Base-by-base conservation (phyloP, 768 basidiomycete genomes). In the Russula emetica region DNA sequence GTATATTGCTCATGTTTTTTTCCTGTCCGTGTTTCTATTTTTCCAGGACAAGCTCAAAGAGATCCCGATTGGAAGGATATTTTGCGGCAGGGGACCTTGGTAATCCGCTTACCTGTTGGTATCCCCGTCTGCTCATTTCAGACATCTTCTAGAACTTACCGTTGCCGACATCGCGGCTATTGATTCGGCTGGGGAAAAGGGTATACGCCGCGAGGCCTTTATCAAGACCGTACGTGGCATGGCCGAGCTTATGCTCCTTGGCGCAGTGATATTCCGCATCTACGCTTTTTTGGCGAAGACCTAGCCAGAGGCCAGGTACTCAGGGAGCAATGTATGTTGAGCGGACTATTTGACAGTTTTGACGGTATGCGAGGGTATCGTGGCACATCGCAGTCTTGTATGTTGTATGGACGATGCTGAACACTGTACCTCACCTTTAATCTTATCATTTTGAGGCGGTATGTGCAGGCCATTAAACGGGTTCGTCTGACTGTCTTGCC, bases 21-120 rank as follows among this genome's bases (percentile, higher is more conserved):
- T 36, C 10, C 11, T 28, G 44, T 50, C 22, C 50, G 38, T 32
- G 18, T 42, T 20, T 44, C 34, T 44, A 42, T 11, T 24, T 24
- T 40, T 54, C 24, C 66, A 87, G 86, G 11, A 82, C 83, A 14
- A 88, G 86, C 72, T 83, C 85, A 8, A 88, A 85, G 75, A 82
- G 83, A 67, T 73, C 76, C 2, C 80, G 90, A 14, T 74, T 92
- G 26, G 76, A 86, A 69, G 83, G 86, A 13, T 92, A 92, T 71
- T 75, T 90, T 42, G 75, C 75, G 49, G 86, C 85, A 1, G 88
- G 83, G 0, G 86, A 92, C 69, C 73, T 92, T 13, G 64, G 86
- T 86, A 66, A 51, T 40, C 80, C 66, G 63, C 3, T 4, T 24
- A 34, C 36, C 42, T 20, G 26, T 6, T 18, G 32, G 13, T 32